These are phyloP conservation scores for Alternaria postmessia DNA, from an alignment of 2,329 filamentous ascomycete species.

Conservation along the genomic window DNA sequence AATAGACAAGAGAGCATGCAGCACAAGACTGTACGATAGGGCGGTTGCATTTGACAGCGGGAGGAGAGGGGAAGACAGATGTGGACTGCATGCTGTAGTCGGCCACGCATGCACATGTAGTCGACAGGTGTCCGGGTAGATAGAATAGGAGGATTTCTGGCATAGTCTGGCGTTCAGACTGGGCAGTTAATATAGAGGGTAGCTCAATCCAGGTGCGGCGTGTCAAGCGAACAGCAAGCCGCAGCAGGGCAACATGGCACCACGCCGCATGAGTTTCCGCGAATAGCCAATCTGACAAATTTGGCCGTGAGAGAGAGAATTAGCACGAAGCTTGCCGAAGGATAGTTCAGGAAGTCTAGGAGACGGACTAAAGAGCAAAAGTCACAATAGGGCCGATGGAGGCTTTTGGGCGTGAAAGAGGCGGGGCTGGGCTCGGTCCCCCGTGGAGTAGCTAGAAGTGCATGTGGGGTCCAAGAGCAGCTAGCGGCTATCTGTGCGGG, in stretches of 20 bases:
- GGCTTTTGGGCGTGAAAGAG: slow-evolving; percentile 1
- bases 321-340: background rate
- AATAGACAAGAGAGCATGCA: slow-evolving; percentile 26
- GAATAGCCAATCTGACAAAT: background rate
- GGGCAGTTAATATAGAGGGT: slow-evolving; percentile 19
- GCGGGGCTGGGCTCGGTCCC: slow-evolving; percentile 13
- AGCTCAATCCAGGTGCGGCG: slow-evolving; percentile 9
- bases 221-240: background rate
- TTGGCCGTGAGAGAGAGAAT: background rate
- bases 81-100: slow-evolving; percentile 13
- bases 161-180: slow-evolving; percentile 5
- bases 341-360: background rate
- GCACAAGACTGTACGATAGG: slow-evolving; percentile 36
- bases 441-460: slow-evolving; percentile 13
- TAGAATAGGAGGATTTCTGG: slow-evolving; percentile 15
- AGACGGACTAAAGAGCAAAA: background rate
- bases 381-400: slow-evolving; percentile 4
- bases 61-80: slow-evolving; percentile 5
- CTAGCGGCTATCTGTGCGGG: slow-evolving; percentile 20
- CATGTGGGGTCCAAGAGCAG: slow-evolving; percentile 13
- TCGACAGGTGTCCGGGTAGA: slow-evolving; percentile 16
- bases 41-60: slow-evolving; percentile 5
- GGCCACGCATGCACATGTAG: slow-evolving; percentile 10
- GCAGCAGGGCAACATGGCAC: background rate
- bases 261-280: background rate